Conservation (phyloP, 129 eudicot genomes). For the Rutidosis leptorrhynchoides region DNA sequence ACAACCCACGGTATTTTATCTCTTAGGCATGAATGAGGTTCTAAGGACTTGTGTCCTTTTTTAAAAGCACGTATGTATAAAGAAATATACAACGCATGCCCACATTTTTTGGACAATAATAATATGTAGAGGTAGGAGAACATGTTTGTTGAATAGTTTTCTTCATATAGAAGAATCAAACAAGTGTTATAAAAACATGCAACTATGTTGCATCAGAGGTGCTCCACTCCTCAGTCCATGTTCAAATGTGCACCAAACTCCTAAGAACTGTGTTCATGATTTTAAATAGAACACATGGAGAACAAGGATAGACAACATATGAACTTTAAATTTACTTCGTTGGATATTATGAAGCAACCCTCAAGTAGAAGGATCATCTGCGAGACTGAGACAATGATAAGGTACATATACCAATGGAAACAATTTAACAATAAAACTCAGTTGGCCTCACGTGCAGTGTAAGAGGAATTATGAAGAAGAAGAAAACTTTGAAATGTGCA, state of each 20-base stretch:
- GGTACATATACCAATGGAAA: slow-evolving; percentile 5
- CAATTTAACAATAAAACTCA: slow-evolving; percentile 7
- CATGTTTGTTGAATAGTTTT: slow-evolving; percentile 8
- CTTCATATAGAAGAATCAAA: slow-evolving; percentile 18
- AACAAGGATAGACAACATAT: too few species aligned
- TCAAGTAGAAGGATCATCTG: slow-evolving; percentile 4
- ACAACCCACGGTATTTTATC: slow-evolving; percentile 41
- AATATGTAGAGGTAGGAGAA: background rate
- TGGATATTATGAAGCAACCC: too few species aligned
- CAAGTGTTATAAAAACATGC: background rate
- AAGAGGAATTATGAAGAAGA: slow-evolving; percentile 4
- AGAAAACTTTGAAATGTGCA: slow-evolving; percentile 8
- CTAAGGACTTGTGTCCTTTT: background rate
- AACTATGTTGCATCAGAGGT: slow-evolving; percentile 6
- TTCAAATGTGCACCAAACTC: background rate
- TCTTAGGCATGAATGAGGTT: slow-evolving; percentile 1
- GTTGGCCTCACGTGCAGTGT: background rate
- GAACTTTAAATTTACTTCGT: too few species aligned
- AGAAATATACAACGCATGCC: background rate
- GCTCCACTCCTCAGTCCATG: slow-evolving; percentile 3
- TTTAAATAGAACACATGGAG: too few species aligned
- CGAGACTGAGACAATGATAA: background rate
- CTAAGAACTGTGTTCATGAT: too few species aligned
- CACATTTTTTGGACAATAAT: slow-evolving; percentile 18
- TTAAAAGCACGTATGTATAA: background rate